Evolutionary conservation across 148 eudicot species (phyloP), one percentile per base, ranked within the genome.

Genomic region (Amaranthus hypochondriacus): DNA sequence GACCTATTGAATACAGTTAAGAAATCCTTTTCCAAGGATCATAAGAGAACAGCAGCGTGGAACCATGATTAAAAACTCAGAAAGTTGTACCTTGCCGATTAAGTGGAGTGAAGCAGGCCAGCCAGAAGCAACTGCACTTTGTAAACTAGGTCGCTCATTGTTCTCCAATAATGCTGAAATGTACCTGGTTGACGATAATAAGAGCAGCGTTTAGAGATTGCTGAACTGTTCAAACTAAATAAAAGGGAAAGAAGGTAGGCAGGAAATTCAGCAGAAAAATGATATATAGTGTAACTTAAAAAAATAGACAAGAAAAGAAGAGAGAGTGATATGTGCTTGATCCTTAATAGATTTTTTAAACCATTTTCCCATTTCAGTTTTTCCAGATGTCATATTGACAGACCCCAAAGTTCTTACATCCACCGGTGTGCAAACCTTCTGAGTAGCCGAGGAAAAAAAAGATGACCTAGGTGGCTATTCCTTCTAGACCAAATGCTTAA

Each of bases 21-120:
- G 60, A 6, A 28, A 28, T 28, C 39, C 39, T 28, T 28, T 28
- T 28, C 39, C 39, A 58, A 18, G 21, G n/a, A n/a, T 66, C 65
- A 2, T 8, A n/a, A 48, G 7, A 59, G 44, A 5, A 21, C 44
- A 15, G 12, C 43, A 18, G 18, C 53, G n/a, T 7, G 3, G 11
- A 53, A 74, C 43, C 60, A 54, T 8, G 11, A 7, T 46, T 4
- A 14, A 51, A 9, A 18, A 64, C 42, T 10, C 56, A 13, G 53
- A 7, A 28, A 47, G 50, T 14, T 68, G 52, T 87, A 95, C 97
- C 97, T 95, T 95, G 83, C 98, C 98, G 82, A 95, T 95, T 61
- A 95, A 83, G 86, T 95, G 98, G 59, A 95, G 78, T 52, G 98
- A 92, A 48, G 96, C 93, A 76, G 98, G 98, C 98, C 98, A 92